phyloP scores from a whole-genome alignment of 192 early-diverging fungal species.

The Paraglomus brasilianum region DNA sequence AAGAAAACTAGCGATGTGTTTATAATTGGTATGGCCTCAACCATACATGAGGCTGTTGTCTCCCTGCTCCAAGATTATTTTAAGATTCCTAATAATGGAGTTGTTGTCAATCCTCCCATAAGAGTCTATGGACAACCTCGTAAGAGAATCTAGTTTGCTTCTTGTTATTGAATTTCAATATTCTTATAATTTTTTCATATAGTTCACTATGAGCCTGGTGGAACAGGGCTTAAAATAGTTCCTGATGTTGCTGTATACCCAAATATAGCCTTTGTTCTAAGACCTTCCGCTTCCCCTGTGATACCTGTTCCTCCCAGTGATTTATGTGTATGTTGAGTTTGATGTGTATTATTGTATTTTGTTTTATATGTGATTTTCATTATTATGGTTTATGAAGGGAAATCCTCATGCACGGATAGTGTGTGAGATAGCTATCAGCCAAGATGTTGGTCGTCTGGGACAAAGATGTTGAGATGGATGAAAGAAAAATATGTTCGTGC shows the following conservation, averaged over 20 bases:
- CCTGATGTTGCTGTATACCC: conserved; percentile 19
- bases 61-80: conserved; percentile 4
- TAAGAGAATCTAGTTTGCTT: conserved; percentile 22
- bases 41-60: background rate
- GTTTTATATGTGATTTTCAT: too few species aligned
- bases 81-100: conserved; percentile 12
- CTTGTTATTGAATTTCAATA: conserved; percentile 16
- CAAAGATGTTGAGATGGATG: conserved; percentile 4
- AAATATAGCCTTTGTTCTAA: background rate
- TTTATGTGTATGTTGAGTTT: conserved; percentile 7
- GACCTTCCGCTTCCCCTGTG: background rate
- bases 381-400: conserved; percentile 18
- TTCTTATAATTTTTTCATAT: conserved; percentile 24
- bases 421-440: conserved; percentile 10
- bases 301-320: conserved; percentile 5
- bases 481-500: conserved; percentile 11
- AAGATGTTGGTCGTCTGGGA: background rate
- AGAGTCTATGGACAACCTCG: conserved; percentile 3
- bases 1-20: conserved; percentile 14
- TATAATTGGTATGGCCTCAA: conserved; percentile 8
- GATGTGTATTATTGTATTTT: conserved; percentile 22
- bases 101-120: background rate
- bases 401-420: conserved; percentile 16
- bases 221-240: conserved; percentile 8
- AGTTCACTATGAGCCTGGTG: conserved; percentile 5